These are phyloP conservation scores for Arthrobotrys sphaeroides DNA, from an alignment of 2,329 filamentous ascomycete genomes.

Conservation along the genomic window DNA sequence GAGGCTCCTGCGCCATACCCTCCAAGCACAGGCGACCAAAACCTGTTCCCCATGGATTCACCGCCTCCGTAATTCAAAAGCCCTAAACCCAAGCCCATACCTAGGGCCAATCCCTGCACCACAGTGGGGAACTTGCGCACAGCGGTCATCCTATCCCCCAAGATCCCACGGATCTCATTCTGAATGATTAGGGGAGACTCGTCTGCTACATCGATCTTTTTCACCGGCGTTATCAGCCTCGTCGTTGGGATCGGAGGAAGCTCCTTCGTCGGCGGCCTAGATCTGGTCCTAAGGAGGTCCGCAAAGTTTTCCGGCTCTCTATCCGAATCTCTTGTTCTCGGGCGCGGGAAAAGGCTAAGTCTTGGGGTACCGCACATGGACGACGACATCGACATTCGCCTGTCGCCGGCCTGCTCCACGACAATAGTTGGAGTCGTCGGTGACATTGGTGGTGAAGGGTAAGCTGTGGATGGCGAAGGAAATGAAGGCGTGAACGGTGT, in stretches of 20 bases:
- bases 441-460: constrained; percentile 52
- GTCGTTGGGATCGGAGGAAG: constrained; percentile 41
- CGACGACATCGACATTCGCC: constrained; percentile 36
- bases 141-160: constrained; percentile 51
- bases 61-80: constrained; percentile 48
- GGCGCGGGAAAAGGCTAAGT: constrained; percentile 51
- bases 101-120: constrained; percentile 46
- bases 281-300: constrained; percentile 41
- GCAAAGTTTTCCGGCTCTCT: constrained; percentile 33
- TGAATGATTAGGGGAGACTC: constrained; percentile 41
- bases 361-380: constrained; percentile 23
- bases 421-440: constrained; percentile 51
- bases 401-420: constrained; percentile 40
- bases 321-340: constrained; percentile 42
- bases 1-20: constrained; percentile 26
- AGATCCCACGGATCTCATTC: constrained; percentile 48
- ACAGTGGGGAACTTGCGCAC: constrained; percentile 52
- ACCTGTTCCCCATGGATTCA: constrained; percentile 43
- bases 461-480: constrained; percentile 40
- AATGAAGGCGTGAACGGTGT: constrained; percentile 49
- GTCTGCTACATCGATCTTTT: constrained; percentile 50
- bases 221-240: constrained; percentile 41
- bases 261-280: constrained; percentile 40
- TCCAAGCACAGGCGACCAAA: constrained; percentile 50
- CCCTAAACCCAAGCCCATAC: constrained; percentile 45